phyloP scores from a whole-genome alignment of 2,329 filamentous ascomycete genomes.

The Paracoccidioides brasiliensis region DNA sequence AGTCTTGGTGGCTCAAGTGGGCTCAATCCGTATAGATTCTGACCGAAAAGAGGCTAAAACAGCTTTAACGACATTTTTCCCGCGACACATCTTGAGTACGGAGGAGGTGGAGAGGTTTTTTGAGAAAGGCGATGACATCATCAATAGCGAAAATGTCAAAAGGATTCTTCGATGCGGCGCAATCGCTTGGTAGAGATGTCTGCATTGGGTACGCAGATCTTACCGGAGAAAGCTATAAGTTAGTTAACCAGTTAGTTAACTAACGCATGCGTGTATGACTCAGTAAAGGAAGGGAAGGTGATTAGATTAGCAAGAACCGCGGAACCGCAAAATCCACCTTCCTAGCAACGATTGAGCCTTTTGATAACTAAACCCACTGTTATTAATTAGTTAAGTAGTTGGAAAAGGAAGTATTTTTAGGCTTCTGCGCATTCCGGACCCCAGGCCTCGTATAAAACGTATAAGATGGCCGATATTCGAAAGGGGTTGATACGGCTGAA shows the following conservation, averaged over 20 bases:
- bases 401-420: background rate
- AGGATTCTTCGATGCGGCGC: background rate
- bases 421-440: background rate
- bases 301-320: too few species aligned
- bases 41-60: background rate
- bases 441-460: too few species aligned
- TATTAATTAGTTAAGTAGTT: background rate
- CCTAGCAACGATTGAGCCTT: background rate
- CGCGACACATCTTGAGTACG: background rate
- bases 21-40: background rate
- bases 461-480: too few species aligned
- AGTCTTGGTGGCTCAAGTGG: background rate
- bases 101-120: background rate
- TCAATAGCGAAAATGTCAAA: background rate
- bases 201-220: background rate
- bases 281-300: background rate
- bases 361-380: background rate
- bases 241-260: too few species aligned
- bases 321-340: slow-evolving; percentile 1
- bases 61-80: slow-evolving; percentile 1
- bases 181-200: background rate
- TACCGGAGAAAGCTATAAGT: background rate
- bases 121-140: slow-evolving; percentile 2
- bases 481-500: too few species aligned
- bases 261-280: background rate